These are phyloP conservation scores for Crocinoboletus sp. DNA, from an alignment of 1,284 basidiomycete species.

Conservation along the genomic window DNA sequence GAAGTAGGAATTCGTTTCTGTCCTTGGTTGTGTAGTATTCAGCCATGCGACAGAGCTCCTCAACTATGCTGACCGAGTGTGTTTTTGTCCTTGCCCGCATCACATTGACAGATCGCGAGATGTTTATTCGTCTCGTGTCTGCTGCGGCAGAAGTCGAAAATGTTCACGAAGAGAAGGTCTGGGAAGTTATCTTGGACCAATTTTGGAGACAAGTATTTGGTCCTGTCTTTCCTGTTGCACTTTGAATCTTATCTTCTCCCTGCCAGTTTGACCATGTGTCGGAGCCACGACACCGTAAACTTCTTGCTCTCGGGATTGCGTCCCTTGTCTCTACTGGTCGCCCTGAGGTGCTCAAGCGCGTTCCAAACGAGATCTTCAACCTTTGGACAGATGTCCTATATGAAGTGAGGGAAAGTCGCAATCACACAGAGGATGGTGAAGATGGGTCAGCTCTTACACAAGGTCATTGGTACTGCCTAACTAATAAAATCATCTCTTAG, in stretches of 20 bases:
- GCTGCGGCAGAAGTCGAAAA: conserved; percentile 48
- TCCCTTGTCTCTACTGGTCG: conserved; percentile 65
- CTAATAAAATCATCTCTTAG: conserved; percentile 13
- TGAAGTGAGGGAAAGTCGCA: conserved; percentile 70
- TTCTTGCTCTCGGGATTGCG: conserved; percentile 71
- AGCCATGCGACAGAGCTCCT: conserved; percentile 39
- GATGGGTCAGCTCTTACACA: conserved; percentile 24
- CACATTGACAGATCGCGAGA: conserved; percentile 53
- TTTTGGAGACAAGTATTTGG: conserved; percentile 71
- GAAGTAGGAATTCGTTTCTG: conserved; percentile 42
- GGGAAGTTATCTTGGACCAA: conserved; percentile 65
- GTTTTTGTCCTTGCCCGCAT: conserved; percentile 69
- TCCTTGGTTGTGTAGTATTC: conserved; percentile 12
- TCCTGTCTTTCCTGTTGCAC: not conserved
- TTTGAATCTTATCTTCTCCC: not conserved
- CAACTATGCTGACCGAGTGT: conserved; percentile 57
- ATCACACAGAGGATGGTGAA: conserved; percentile 39
- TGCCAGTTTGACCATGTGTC: conserved; percentile 80
- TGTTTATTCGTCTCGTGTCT: conserved; percentile 64
- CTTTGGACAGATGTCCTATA: conserved; percentile 89
- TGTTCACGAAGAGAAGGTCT: conserved; percentile 50
- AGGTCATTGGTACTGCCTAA: not conserved
- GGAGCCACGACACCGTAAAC: conserved; percentile 70
- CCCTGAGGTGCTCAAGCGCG: conserved; percentile 63
- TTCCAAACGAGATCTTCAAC: conserved; percentile 77